Evolutionary conservation across 1,139 yeast genomes (phyloP).

Genomic region (Magnusiomyces paraingens): DNA sequence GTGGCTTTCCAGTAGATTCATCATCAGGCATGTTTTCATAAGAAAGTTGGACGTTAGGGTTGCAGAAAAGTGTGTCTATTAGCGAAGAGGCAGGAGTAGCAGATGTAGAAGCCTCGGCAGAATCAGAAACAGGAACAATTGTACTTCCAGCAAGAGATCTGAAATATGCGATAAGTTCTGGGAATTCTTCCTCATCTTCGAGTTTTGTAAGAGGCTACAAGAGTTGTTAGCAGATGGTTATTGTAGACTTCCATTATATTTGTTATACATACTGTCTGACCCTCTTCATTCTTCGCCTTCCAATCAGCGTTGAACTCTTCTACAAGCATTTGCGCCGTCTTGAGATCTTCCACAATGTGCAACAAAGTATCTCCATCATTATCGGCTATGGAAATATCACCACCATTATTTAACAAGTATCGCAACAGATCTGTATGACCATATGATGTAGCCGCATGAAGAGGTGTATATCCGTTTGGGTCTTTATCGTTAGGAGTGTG

Average conservation of each 20-base stretch:
- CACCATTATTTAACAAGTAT: conserved; percentile 54
- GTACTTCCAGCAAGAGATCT: conserved; percentile 35
- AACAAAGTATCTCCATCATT: conserved; percentile 92
- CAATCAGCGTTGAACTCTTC: conserved; percentile 63
- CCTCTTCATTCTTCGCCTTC: conserved; percentile 59
- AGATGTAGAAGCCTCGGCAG: not conserved
- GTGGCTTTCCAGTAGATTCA: not conserved
- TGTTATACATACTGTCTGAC: conserved; percentile 48
- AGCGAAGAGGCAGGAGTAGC: not conserved
- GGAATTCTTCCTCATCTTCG: conserved; percentile 81
- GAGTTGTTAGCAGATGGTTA: not conserved
- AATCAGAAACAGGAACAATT: conserved; percentile 4
- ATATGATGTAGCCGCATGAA: conserved; percentile 95
- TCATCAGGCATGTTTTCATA: conserved; percentile 1
- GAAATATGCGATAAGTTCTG: conserved; percentile 66
- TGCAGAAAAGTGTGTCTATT: not conserved
- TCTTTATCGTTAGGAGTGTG: conserved; percentile 68
- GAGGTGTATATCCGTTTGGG: conserved; percentile 89
- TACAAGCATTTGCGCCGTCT: conserved; percentile 57
- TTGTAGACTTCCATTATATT: not conserved
- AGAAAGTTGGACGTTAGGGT: conserved; percentile 5
- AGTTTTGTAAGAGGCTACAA: conserved; percentile 45
- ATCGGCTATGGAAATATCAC: conserved; percentile 77
- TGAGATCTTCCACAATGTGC: conserved; percentile 76
- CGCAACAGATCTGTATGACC: conserved; percentile 66